A percentile compares a stretch with the other conserved stretches of the same genome.
phyloP scores from a whole-genome alignment of 495 filamentous ascomycete genomes.

The Podospora pseudoanserina region DNA sequence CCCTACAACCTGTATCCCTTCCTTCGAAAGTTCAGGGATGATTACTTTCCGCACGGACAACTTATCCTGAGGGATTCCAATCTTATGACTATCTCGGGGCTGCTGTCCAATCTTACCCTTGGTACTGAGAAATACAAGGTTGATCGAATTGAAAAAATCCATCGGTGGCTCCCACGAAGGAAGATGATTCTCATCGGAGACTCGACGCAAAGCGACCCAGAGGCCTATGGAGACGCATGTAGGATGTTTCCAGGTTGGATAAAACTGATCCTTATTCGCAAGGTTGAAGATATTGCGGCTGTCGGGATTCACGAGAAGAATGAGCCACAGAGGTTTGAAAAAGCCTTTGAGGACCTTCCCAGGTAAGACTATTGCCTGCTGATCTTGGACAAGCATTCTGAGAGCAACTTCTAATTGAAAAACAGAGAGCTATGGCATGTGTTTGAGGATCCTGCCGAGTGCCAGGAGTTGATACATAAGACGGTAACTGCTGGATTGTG shows the following conservation, averaged over 20 bases:
- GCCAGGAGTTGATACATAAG: conserved; percentile 38
- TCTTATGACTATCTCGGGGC: conserved; percentile 81
- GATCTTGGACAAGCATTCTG: not conserved
- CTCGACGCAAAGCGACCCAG: conserved; percentile 86
- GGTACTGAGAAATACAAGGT: conserved; percentile 86
- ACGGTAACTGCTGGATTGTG: conserved; percentile 23
- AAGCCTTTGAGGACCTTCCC: conserved; percentile 75
- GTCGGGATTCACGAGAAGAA: conserved; percentile 71
- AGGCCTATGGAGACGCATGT: conserved; percentile 65
- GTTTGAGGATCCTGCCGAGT: conserved; percentile 71
- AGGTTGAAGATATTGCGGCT: conserved; percentile 70
- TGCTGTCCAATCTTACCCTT: conserved; percentile 73
- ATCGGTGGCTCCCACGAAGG: conserved; percentile 68
- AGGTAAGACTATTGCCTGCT: conserved; percentile 16
- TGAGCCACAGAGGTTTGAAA: conserved; percentile 66
- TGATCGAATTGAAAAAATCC: conserved; percentile 72
- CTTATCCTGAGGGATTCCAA: conserved; percentile 78
- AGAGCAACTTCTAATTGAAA: conserved; percentile 6
- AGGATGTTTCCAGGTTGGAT: conserved; percentile 66
- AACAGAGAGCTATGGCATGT: conserved; percentile 64
- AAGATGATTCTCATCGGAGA: conserved; percentile 85
- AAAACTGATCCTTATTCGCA: conserved; percentile 74
- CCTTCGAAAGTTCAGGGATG: conserved; percentile 66
- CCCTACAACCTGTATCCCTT: conserved; percentile 94
- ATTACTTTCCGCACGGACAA: conserved; percentile 71